Evolutionary conservation across 2,329 filamentous ascomycete species (phyloP).

Genomic region (Didymella segeticola): DNA sequence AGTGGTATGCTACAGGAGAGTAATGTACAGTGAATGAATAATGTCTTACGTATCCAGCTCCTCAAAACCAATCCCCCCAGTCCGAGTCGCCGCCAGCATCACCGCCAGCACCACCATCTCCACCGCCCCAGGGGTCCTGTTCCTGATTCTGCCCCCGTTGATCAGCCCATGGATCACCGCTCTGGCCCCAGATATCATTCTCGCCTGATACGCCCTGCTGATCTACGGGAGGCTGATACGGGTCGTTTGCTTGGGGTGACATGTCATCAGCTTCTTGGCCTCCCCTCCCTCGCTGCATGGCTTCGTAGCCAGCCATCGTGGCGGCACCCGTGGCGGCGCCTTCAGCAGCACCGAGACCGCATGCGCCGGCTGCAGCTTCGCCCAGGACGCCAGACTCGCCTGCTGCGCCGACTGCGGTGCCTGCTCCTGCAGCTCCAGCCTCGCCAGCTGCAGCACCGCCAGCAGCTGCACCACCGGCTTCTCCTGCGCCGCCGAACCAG

Average conservation of each 20-base stretch:
- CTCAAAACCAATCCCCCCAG: slow-evolving; percentile 37
- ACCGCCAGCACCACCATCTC: slow-evolving; percentile 42
- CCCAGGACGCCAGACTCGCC: slow-evolving; percentile 52
- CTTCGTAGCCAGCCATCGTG: slow-evolving; percentile 68
- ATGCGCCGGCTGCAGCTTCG: slow-evolving; percentile 57
- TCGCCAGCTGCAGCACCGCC: slow-evolving; percentile 49
- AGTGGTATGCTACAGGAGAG: slow-evolving; percentile 5
- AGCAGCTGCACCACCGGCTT: slow-evolving; percentile 49
- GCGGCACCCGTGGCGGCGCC: slow-evolving; percentile 61
- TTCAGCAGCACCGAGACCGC: slow-evolving; percentile 49
- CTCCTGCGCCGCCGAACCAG: slow-evolving; percentile 46
- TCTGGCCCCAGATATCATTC: slow-evolving; percentile 40
- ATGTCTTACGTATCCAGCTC: background rate
- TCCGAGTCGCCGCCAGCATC: slow-evolving; percentile 24
- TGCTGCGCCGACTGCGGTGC: slow-evolving; percentile 48
- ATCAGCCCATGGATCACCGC: slow-evolving; percentile 35
- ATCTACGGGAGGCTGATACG: slow-evolving; percentile 27
- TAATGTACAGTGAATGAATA: background rate
- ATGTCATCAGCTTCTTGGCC: slow-evolving; percentile 28
- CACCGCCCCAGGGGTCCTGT: slow-evolving; percentile 40
- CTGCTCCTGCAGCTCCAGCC: slow-evolving; percentile 45
- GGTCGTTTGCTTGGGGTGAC: slow-evolving; percentile 37
- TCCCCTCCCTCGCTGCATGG: slow-evolving; percentile 62
- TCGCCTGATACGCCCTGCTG: slow-evolving; percentile 25
- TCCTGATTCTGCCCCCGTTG: slow-evolving; percentile 18